Conservation (phyloP, 2,329 filamentous ascomycete species). For the Arachnomyces sp. region DNA sequence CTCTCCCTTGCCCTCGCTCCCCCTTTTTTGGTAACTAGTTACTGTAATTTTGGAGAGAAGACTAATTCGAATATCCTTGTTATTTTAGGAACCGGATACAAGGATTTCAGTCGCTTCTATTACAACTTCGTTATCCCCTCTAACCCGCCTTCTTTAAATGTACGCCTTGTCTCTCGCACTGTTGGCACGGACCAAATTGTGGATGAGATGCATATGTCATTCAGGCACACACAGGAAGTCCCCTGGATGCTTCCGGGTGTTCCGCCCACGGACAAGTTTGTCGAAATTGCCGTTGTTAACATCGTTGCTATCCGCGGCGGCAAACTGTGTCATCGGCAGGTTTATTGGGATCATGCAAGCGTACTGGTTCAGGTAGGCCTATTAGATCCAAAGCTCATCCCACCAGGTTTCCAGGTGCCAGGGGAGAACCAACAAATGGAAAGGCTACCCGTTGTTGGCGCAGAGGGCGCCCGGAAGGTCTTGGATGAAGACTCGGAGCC, state of each 20-base stretch:
- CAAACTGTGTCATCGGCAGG: conserved; percentile 46
- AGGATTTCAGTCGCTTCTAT: conserved; percentile 46
- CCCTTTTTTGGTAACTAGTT: conserved; percentile 23
- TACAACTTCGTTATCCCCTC: conserved; percentile 48
- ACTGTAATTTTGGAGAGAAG: conserved; percentile 29
- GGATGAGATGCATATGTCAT: conserved; percentile 52
- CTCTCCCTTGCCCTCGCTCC: not conserved
- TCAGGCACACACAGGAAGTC: conserved; percentile 50
- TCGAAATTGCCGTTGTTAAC: conserved; percentile 51
- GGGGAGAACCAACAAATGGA: conserved; percentile 16
- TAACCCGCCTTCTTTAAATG: conserved; percentile 44
- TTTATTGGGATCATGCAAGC: conserved; percentile 58
- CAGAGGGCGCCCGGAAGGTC: conserved; percentile 26
- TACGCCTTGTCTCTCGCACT: conserved; percentile 52
- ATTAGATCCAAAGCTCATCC: conserved; percentile 48
- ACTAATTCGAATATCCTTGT: conserved; percentile 20
- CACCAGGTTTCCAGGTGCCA: conserved; percentile 31
- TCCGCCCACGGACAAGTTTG: conserved; percentile 47
- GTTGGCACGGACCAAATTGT: conserved; percentile 53
- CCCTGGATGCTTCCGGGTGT: conserved; percentile 55
- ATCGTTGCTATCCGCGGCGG: conserved; percentile 48
- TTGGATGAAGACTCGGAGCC: conserved; percentile 13
- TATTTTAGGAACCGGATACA: conserved; percentile 32
- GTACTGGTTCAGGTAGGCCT: conserved; percentile 54
- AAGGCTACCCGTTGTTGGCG: conserved; percentile 29